A percentile compares a stretch with the other conserved stretches of the same genome.
These are phyloP conservation scores for Penstemon newberryi DNA, from an alignment of 257 asterid species.

Conservation along the genomic window DNA sequence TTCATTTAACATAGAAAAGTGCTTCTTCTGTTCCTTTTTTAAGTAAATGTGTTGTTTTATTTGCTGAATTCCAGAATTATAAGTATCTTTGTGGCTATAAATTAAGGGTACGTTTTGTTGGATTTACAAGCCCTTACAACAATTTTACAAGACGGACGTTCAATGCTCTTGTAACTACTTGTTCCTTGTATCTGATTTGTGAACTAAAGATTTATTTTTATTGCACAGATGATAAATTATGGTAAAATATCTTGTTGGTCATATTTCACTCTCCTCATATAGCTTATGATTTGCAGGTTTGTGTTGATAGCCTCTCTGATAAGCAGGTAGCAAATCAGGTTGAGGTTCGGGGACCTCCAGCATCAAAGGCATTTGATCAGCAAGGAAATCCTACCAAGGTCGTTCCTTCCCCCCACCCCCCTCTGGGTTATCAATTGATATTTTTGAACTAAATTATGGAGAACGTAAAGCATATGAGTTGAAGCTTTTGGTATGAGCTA, in stretches of 20 bases:
- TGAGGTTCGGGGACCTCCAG: constrained; percentile 97
- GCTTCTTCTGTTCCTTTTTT: not conserved
- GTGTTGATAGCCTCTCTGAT: constrained; percentile 50
- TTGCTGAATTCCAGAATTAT: not conserved
- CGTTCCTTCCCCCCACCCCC: constrained; percentile 7
- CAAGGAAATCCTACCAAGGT: constrained; percentile 97
- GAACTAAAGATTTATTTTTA: constrained; percentile 15
- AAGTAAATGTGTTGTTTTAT: constrained; percentile 1
- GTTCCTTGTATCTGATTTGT: constrained; percentile 18
- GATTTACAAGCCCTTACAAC: no score
- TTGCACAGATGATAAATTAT: constrained; percentile 7
- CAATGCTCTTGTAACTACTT: constrained; percentile 4
- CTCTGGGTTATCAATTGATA: constrained; percentile 18
- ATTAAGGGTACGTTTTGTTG: not conserved
- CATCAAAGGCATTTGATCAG: constrained; percentile 79
- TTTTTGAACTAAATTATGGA: not conserved
- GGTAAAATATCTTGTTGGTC: not conserved
- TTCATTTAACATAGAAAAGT: not conserved
- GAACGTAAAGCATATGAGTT: constrained; percentile 4
- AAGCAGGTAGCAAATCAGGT: constrained; percentile 76
- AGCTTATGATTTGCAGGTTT: constrained; percentile 50
- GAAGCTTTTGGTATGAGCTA: constrained; percentile 13
- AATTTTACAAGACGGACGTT: no score
- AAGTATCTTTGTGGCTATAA: not conserved
- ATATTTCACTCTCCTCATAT: constrained; percentile 23